A percentile compares a stretch with the other conserved stretches of the same genome.
Evolutionary conservation across 495 filamentous ascomycete genomes (phyloP).

Genomic region (Daldinia grandis): DNA sequence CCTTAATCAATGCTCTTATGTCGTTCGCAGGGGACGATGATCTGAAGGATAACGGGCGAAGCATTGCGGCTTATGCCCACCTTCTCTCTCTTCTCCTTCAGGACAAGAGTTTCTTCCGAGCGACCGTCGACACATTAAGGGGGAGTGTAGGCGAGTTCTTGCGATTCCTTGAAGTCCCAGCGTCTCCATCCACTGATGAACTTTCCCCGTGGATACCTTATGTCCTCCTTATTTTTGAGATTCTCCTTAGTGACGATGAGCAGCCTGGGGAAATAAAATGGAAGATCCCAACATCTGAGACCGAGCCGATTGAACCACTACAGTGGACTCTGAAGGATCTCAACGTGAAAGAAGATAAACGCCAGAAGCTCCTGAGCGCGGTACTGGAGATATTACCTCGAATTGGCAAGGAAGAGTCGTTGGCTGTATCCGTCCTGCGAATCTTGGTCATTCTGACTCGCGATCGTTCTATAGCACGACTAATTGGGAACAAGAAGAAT

Average conservation of each 20-base stretch:
- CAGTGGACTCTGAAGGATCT: slow-evolving; percentile 67
- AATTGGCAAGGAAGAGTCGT: slow-evolving; percentile 83
- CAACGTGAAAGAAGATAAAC: slow-evolving; percentile 71
- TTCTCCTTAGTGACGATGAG: slow-evolving; percentile 84
- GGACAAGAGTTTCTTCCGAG: slow-evolving; percentile 79
- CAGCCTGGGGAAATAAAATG: slow-evolving; percentile 80
- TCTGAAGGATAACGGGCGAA: slow-evolving; percentile 66
- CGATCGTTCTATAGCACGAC: slow-evolving; percentile 73
- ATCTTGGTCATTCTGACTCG: slow-evolving; percentile 92
- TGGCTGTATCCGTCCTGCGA: slow-evolving; percentile 84
- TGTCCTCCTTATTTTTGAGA: slow-evolving; percentile 88
- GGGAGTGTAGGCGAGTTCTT: slow-evolving; percentile 80
- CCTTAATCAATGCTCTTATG: slow-evolving; percentile 85
- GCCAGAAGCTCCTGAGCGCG: slow-evolving; percentile 73
- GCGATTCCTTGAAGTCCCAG: slow-evolving; percentile 79
- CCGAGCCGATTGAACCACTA: slow-evolving; percentile 62
- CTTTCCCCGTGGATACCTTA: slow-evolving; percentile 91
- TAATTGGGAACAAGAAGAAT: slow-evolving; percentile 85
- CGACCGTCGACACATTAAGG: slow-evolving; percentile 77
- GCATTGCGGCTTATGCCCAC: slow-evolving; percentile 90
- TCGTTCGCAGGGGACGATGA: slow-evolving; percentile 82
- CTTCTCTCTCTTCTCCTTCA: slow-evolving; percentile 88
- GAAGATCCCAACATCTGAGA: slow-evolving; percentile 67
- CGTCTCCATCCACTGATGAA: slow-evolving; percentile 72
- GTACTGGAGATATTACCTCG: slow-evolving; percentile 84